Percentiles rank a stretch among this genome's conserved stretches.
phyloP scores from a whole-genome alignment of 2,329 filamentous ascomycete genomes.

The Aaosphaeria pasadenensis region DNA sequence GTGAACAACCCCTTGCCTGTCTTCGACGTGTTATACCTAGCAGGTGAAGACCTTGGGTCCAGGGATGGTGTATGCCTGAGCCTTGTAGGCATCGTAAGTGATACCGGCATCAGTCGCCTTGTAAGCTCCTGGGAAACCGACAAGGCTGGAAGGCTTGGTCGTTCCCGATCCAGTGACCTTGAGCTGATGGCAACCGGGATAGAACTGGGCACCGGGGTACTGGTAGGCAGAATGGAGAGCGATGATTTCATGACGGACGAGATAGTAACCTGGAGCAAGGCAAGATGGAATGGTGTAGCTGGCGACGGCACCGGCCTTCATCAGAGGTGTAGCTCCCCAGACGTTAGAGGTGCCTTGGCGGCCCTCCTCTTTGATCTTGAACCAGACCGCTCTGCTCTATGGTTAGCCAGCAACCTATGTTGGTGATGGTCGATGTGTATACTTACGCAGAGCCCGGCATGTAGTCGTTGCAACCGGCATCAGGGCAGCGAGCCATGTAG shows the following conservation, averaged over 20 bases:
- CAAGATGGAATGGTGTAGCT: slow-evolving; percentile 56
- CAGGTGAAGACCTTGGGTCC: slow-evolving; percentile 29
- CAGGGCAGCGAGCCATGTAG: slow-evolving; percentile 59
- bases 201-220: slow-evolving; percentile 57
- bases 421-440: slow-evolving; percentile 4
- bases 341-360: slow-evolving; percentile 50
- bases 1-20: too few relatives aligned
- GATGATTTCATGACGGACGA: slow-evolving; percentile 58
- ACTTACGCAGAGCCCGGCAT: slow-evolving; percentile 44
- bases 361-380: slow-evolving; percentile 53
- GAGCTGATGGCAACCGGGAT: slow-evolving; percentile 58
- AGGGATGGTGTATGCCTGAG: slow-evolving; percentile 14
- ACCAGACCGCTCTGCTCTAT: slow-evolving; percentile 51
- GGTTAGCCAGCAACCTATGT: slow-evolving; percentile 6
- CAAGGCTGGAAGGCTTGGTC: slow-evolving; percentile 40
- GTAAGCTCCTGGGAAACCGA: slow-evolving; percentile 56
- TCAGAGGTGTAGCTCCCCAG: slow-evolving; percentile 48
- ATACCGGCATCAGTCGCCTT: slow-evolving; percentile 50
- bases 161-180: slow-evolving; percentile 51
- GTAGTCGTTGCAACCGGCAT: slow-evolving; percentile 49
- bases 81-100: slow-evolving; percentile 52
- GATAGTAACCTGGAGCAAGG: slow-evolving; percentile 54
- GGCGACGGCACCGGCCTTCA: slow-evolving; percentile 43
- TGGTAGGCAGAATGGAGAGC: slow-evolving; percentile 49
- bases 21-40: not conserved